Percentiles rank a stretch among this genome's conserved stretches.
phyloP scores from a whole-genome alignment of 805 yeast species.

The Groenewaldozyma tartarivorans region DNA sequence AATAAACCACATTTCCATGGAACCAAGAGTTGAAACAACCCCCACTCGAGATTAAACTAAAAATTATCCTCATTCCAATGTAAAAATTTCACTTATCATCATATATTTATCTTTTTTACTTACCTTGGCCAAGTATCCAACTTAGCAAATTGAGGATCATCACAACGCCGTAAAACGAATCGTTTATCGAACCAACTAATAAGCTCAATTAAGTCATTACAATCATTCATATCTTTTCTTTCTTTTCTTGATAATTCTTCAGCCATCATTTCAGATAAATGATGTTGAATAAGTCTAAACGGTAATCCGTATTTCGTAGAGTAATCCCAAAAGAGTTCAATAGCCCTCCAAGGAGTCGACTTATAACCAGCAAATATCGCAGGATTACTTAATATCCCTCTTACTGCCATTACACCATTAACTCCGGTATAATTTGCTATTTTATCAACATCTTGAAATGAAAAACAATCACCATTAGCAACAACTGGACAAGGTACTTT shows the following conservation, averaged over 20 bases:
- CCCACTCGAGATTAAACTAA: slow-evolving; percentile 1
- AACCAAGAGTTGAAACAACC: neutral
- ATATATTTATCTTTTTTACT: neutral
- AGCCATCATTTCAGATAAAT: slow-evolving; percentile 77
- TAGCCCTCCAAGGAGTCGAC: slow-evolving; percentile 81
- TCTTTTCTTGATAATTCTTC: slow-evolving; percentile 37
- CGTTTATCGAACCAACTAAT: slow-evolving; percentile 73
- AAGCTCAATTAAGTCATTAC: slow-evolving; percentile 48
- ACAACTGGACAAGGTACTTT: slow-evolving; percentile 63
- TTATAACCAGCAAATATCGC: slow-evolving; percentile 70
- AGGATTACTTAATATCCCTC: slow-evolving; percentile 83
- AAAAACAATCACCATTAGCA: slow-evolving; percentile 95
- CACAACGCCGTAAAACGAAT: slow-evolving; percentile 56
- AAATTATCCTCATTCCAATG: slow-evolving; percentile 11
- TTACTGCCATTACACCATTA: slow-evolving; percentile 92
- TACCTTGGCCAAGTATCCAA: slow-evolving; percentile 5
- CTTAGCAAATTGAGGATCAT: slow-evolving; percentile 61
- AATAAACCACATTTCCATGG: neutral
- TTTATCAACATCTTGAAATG: slow-evolving; percentile 48
- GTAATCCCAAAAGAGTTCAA: slow-evolving; percentile 75
- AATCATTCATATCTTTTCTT: slow-evolving; percentile 55
- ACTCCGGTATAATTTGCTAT: slow-evolving; percentile 63
- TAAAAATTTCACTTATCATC: neutral
- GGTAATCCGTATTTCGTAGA: slow-evolving; percentile 77
- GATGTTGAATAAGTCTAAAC: slow-evolving; percentile 77